Conservation (phyloP, 202 grass and related monocot genomes). For the Musa balbisiana region DNA sequence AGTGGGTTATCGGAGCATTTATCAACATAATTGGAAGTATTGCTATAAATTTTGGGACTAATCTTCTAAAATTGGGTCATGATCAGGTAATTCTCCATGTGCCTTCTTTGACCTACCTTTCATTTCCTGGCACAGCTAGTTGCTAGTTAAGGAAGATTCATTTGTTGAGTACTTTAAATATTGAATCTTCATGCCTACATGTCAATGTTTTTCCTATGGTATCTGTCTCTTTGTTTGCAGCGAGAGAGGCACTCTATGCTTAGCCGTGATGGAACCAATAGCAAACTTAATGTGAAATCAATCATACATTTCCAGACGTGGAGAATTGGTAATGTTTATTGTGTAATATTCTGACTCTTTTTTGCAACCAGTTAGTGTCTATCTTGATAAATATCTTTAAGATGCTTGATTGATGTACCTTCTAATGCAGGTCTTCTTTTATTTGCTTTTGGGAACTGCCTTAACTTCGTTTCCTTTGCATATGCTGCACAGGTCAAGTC, state of each 20-base stretch:
- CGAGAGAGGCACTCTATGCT: slow-evolving; percentile 69
- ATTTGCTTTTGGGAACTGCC: slow-evolving; percentile 82
- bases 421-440: slow-evolving; percentile 80
- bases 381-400: slow-evolving; percentile 7
- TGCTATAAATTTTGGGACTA: slow-evolving; percentile 99
- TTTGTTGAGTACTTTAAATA: neutral
- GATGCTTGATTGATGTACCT: slow-evolving; percentile 27
- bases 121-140: neutral
- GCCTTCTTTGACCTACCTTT: neutral
- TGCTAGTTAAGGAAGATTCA: neutral
- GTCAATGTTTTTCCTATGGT: neutral
- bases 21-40: slow-evolving; percentile 97
- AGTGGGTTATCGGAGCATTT: slow-evolving; percentile 91
- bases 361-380: slow-evolving; percentile 3
- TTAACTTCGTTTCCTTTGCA: slow-evolving; percentile 94
- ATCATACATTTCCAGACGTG: slow-evolving; percentile 95
- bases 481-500: slow-evolving; percentile 80
- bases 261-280: slow-evolving; percentile 55
- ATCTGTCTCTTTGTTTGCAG: slow-evolving; percentile 29
- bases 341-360: slow-evolving; percentile 11
- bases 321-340: slow-evolving; percentile 62
- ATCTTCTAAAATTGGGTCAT: slow-evolving; percentile 97
- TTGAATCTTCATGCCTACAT: neutral
- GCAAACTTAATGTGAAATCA: slow-evolving; percentile 62
- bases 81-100: slow-evolving; percentile 60